Percentiles rank a stretch among this genome's conserved stretches.
Conservation (phyloP, 371 early-diverging fungal genomes). For the Circinella umbellata region DNA sequence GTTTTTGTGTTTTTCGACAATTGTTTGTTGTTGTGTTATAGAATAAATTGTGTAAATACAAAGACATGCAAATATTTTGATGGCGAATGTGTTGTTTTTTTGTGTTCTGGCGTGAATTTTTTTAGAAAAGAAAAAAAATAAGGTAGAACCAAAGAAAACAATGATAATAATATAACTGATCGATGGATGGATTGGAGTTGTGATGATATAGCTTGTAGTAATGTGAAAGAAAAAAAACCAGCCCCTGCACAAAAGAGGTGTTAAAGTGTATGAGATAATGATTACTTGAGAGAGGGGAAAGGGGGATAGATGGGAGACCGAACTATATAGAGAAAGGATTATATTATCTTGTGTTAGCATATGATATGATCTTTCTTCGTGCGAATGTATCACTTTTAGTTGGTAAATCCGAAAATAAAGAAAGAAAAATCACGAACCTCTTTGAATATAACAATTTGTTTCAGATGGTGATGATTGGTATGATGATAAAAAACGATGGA, state of each 20-base stretch:
- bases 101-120: conserved; percentile 3
- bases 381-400: conserved; percentile 6
- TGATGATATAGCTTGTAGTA: too few species aligned
- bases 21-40: background rate
- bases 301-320: background rate
- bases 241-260: too few species aligned
- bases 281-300: background rate
- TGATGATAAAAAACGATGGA: too few species aligned
- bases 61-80: conserved; percentile 8
- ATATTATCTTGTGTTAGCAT: conserved; percentile 7
- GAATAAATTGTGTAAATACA: conserved; percentile 1
- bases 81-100: conserved; percentile 1
- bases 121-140: background rate
- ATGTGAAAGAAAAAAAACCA: too few species aligned
- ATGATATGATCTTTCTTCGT: background rate
- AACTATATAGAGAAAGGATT: background rate
- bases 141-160: background rate
- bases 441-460: background rate
- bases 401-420: background rate
- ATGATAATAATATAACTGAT: too few species aligned
- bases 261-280: too few species aligned
- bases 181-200: too few species aligned
- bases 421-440: background rate
- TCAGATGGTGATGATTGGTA: too few species aligned
- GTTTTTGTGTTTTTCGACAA: conserved; percentile 3